A percentile compares a stretch with the other conserved stretches of the same genome.
Evolutionary conservation across 176 grass and related monocot species (phyloP).

Genomic region (Zea luxurians): DNA sequence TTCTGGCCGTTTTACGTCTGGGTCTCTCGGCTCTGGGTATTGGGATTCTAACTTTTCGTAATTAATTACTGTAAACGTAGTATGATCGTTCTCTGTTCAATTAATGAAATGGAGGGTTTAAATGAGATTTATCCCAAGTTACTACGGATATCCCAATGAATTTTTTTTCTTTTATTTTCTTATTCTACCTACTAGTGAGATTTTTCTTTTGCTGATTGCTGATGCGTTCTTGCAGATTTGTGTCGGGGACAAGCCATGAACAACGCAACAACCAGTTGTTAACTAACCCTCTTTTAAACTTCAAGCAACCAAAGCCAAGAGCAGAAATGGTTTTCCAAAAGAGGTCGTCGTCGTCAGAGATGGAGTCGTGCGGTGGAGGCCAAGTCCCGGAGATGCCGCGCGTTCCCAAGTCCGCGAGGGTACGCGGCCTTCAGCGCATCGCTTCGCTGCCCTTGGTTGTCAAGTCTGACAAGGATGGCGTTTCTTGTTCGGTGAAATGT

Average conservation of each 20-base stretch:
- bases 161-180: background rate
- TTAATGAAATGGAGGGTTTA: no score
- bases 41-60: no score
- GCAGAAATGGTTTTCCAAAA: conserved; percentile 85
- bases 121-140: no score
- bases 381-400: conserved; percentile 59
- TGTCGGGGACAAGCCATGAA: conserved; percentile 51
- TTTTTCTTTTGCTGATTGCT: conserved; percentile 35
- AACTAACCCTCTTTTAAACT: conserved; percentile 46
- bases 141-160: no score
- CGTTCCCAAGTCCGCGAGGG: conserved; percentile 83
- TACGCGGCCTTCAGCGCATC: conserved; percentile 35
- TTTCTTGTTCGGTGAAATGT: conserved; percentile 57
- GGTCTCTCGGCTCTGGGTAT: no score
- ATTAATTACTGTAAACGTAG: no score
- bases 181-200: background rate
- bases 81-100: no score
- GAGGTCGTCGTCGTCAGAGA: conserved; percentile 53
- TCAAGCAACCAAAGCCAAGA: conserved; percentile 30
- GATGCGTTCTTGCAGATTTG: conserved; percentile 60
- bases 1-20: no score
- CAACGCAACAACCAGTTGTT: conserved; percentile 52
- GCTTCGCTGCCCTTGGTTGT: conserved; percentile 30
- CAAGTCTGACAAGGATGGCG: conserved; percentile 44
- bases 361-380: conserved; percentile 51